Evolutionary conservation across 176 grass and related monocot genomes (phyloP), one percentile per base, ranked within the genome.

Genomic region (Stipa capillata): DNA sequence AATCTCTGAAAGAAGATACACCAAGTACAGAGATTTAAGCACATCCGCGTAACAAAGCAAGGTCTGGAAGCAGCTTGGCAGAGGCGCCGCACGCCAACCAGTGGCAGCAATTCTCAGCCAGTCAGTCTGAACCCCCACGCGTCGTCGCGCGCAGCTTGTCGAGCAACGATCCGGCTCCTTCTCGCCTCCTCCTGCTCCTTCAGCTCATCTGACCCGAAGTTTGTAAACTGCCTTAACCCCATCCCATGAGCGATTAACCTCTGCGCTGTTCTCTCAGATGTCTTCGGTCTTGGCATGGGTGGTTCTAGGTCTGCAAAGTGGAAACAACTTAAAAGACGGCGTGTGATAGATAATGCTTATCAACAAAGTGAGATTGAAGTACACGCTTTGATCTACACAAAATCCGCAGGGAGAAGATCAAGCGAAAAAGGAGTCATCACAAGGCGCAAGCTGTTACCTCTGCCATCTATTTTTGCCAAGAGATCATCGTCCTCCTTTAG

Each of bases 91-190:
- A 54, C 0, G n/a, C 10, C 63, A 39, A 7, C 39, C 13, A 23
- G 20, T 39, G 11, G 28, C 6, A 29, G 24, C 31, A 32, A 25
- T 31, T 48, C 42, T 61, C 41, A n/a, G 32, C 4, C 5, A n/a
- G 51, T 90, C 65, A 93, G 59, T 97, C 91, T n/a, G 83, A 82
- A 6, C 95, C 95, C n/a, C 95, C 95, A 98, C 4, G 92, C 92
- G 1, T 93, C 92, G 1, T 98, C 92, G 3, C 87, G 92, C 5
- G 90, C 58, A 44, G 90, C 72, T 45, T 91, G 90, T 53, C 90
- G 85, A 69, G 80, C 74, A 5, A 74, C 71, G 3, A 98, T 91
- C 23, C 95, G 90, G 6, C 64, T 85, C 73, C 83, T 98, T 33
- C 92, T 94, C 40, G 75, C 92, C 74, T 84, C 86, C 62, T 97